Evolutionary conservation across 495 filamentous ascomycete species (phyloP).

Genomic region (Penicillium riverlandense): DNA sequence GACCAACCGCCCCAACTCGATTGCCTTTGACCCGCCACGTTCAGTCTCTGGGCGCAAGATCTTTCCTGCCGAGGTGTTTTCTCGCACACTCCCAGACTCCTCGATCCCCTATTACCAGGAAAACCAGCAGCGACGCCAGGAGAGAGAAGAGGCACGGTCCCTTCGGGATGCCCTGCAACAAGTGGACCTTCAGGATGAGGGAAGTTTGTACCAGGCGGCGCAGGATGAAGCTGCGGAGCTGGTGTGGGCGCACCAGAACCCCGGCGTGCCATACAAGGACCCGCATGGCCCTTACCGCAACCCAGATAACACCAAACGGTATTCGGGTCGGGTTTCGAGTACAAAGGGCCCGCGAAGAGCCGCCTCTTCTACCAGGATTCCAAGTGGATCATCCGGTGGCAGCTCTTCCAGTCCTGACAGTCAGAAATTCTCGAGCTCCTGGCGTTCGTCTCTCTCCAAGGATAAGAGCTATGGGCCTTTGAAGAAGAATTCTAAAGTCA

Average conservation of each 20-base stretch:
- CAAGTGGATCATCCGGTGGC: conserved; percentile 13
- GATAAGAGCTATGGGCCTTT: conserved; percentile 4
- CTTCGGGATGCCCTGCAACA: conserved; percentile 74
- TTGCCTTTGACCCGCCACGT: conserved; percentile 33
- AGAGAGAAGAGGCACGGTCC: conserved; percentile 75
- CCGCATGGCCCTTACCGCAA: conserved; percentile 54
- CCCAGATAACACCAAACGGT: conserved; percentile 29
- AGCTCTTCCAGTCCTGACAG: conserved; percentile 19
- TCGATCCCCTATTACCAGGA: conserved; percentile 67
- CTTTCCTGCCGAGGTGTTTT: conserved; percentile 33
- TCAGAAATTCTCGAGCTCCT: too few species aligned
- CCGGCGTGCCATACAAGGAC: conserved; percentile 45
- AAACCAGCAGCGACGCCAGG: conserved; percentile 73
- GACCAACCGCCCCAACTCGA: conserved; percentile 13
- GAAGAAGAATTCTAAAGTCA: conserved; percentile 34
- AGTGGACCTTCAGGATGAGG: conserved; percentile 67
- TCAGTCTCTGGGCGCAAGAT: conserved; percentile 28
- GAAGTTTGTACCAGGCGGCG: conserved; percentile 63
- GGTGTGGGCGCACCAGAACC: conserved; percentile 76
- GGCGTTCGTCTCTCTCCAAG: conserved; percentile 12
- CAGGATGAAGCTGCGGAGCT: conserved; percentile 82
- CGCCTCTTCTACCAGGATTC: conserved; percentile 9
- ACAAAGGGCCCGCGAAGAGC: conserved; percentile 37
- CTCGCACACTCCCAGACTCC: conserved; percentile 19
- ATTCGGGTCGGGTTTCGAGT: conserved; percentile 54